A percentile compares a stretch with the other conserved stretches of the same genome.
These are phyloP conservation scores for Draba incana DNA, from an alignment of 345 rosid genomes.

Conservation along the genomic window DNA sequence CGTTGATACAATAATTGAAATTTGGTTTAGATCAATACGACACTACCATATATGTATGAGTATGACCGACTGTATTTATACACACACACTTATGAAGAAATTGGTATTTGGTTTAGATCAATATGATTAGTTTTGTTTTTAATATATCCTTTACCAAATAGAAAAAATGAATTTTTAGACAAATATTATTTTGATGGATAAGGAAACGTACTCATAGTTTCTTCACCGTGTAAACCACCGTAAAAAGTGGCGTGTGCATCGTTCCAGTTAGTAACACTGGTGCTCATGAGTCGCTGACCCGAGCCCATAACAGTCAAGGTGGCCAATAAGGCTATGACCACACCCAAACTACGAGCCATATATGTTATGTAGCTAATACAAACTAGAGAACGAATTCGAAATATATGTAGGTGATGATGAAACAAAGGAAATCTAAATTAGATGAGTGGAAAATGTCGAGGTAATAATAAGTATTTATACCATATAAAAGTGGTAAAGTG, in stretches of 20 bases:
- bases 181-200: neutral
- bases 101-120: too few relatives aligned
- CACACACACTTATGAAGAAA: too few relatives aligned
- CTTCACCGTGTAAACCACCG: conserved; percentile 22
- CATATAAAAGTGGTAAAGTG: too few relatives aligned
- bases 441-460: neutral
- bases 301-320: neutral
- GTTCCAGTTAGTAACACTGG: neutral
- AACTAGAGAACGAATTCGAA: neutral
- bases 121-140: too few relatives aligned
- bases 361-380: neutral
- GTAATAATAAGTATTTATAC: neutral
- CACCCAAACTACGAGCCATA: conserved; percentile 4
- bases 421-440: neutral
- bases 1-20: neutral
- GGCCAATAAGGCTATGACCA: conserved; percentile 5
- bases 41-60: too few relatives aligned
- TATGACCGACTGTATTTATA: too few relatives aligned
- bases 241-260: conserved; percentile 38
- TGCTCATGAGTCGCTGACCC: conserved; percentile 5
- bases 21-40: neutral
- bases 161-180: neutral
- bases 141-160: neutral
- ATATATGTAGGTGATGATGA: neutral
- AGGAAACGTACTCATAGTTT: conserved; percentile 30